These are phyloP conservation scores for Xylaria sp. DNA, from an alignment of 495 filamentous ascomycete genomes.

Conservation along the genomic window DNA sequence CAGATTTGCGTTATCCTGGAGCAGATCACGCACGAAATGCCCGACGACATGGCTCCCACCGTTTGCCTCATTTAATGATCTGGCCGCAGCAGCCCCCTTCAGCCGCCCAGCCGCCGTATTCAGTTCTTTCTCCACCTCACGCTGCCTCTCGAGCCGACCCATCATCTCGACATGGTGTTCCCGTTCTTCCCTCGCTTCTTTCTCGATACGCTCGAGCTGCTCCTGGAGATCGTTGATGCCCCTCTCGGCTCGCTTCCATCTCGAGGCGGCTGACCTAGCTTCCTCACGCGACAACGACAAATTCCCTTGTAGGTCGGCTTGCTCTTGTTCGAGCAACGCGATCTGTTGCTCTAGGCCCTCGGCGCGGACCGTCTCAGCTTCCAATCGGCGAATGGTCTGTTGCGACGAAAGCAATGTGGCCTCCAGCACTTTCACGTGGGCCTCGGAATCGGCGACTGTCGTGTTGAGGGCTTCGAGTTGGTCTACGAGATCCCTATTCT, in stretches of 20 bases:
- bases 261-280: constrained; percentile 74
- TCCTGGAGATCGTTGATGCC: constrained; percentile 77
- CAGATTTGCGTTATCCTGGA: constrained; percentile 93
- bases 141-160: constrained; percentile 77
- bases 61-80: constrained; percentile 61
- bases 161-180: constrained; percentile 83
- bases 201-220: constrained; percentile 88
- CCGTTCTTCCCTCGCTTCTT: constrained; percentile 81
- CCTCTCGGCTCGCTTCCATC: constrained; percentile 84
- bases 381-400: constrained; percentile 75
- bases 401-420: constrained; percentile 76
- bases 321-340: constrained; percentile 77
- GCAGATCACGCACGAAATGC: constrained; percentile 92
- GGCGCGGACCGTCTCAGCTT: constrained; percentile 73
- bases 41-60: constrained; percentile 73
- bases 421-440: constrained; percentile 72
- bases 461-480: constrained; percentile 84
- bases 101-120: constrained; percentile 76
- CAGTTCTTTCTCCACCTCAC: constrained; percentile 75
- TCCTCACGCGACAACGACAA: constrained; percentile 71
- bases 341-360: constrained; percentile 81
- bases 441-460: constrained; percentile 76
- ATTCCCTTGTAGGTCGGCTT: constrained; percentile 70
- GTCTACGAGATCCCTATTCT: constrained; percentile 78
- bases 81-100: constrained; percentile 77